Evolutionary conservation across 805 yeast species (phyloP), one percentile per base, ranked within the genome.

Genomic region (Teunomyces atbi): DNA sequence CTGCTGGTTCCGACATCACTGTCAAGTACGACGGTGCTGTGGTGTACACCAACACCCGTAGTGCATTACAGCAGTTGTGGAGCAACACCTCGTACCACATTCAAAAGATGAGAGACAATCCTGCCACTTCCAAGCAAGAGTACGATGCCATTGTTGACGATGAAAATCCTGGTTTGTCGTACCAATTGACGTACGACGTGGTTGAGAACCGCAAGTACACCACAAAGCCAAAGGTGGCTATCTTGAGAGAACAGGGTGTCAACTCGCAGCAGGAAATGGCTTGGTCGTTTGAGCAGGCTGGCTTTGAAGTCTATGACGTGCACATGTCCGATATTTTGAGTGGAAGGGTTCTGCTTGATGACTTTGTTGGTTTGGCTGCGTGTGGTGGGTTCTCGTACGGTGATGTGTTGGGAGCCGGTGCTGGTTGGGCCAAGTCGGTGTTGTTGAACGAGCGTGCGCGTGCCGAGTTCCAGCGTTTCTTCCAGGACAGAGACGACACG

Each of bases 341-440:
- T 32, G 96, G 96, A 37, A 77, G 74, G 57, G 86, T 86, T 29
- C 65, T 82, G 15, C 76, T 94, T 53, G 84, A 82, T 59, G 85
- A 81, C 38, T 94, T 94, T 67, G 89, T 84, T 42, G 99, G 99
- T 51, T 58, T 94, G 41, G 98, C 97, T 36, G 98, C 98, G 3
- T 95, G 99, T 72, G 99, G 99, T 69, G 99, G 99, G 12, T 94
- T 94, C 76, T 89, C 97, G 1, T 94, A 91, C 62, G 99, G 99
- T 77, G 99, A 94, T 69, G 99, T 94, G 41, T 76, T 94, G 49
- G 99, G 99, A 56, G 99, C 99, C 29, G 99, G 97, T 64, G 86
- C 92, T 45, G 99, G 99, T 48, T 94, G 99, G 99, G 99, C 99
- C 48, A 90, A 89, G 62, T 89, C 97, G 13, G 96, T 94, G 7